A percentile compares a stretch with the other conserved stretches of the same genome.
phyloP scores from a whole-genome alignment of 1,284 basidiomycete genomes.

The Ganoderma meredithae region DNA sequence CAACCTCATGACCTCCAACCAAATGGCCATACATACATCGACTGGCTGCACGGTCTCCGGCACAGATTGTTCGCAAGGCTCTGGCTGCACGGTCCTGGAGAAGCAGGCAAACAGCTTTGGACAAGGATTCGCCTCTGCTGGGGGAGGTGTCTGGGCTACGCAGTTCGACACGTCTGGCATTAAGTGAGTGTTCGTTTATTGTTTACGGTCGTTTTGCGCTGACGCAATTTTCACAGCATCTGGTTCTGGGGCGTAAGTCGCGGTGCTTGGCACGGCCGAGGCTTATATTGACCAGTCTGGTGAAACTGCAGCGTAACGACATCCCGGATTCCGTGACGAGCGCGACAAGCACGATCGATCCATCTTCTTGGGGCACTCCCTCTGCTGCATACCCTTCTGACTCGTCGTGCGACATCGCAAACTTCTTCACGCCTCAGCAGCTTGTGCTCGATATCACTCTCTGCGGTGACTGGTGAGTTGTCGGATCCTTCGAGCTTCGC shows the following conservation, averaged over 20 bases:
- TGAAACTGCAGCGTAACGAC: conserved; percentile 46
- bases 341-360: conserved; percentile 50
- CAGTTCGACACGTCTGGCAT: conserved; percentile 65
- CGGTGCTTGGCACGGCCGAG: not conserved
- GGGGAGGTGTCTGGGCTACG: conserved; percentile 71
- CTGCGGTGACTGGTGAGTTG: conserved; percentile 57
- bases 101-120: conserved; percentile 59
- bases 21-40: conserved; percentile 56
- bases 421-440: conserved; percentile 61
- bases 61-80: conserved; percentile 49
- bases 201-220: conserved; percentile 12
- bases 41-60: conserved; percentile 43
- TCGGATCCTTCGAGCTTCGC: not conserved
- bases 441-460: conserved; percentile 64
- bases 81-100: conserved; percentile 65
- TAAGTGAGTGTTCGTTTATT: conserved; percentile 23
- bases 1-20: conserved; percentile 52
- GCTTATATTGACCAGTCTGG: conserved; percentile 11
- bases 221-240: conserved; percentile 48
- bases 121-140: conserved; percentile 58
- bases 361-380: conserved; percentile 63
- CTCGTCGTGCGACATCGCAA: conserved; percentile 52
- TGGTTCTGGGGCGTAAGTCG: conserved; percentile 71
- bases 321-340: conserved; percentile 39
- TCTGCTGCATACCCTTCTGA: conserved; percentile 58